Base-by-base conservation (phyloP, 2,329 filamentous ascomycete species). In the Thielaviopsis musarum region DNA sequence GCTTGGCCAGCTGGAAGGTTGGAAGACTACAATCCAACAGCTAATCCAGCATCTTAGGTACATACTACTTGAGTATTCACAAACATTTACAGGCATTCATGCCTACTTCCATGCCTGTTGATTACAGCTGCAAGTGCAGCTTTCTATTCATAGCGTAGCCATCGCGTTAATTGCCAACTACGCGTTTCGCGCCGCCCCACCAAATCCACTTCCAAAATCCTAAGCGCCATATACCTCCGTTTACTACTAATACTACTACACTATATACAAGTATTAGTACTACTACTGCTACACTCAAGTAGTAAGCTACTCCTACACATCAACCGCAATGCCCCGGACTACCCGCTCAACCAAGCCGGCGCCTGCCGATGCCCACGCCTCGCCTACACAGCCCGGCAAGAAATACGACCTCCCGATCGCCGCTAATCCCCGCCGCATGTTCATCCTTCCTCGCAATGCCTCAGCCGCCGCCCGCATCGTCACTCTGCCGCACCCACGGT, bases 391-490 rank as follows among this genome's bases (percentile, higher is more conserved):
- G 3, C 72, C 74, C 2, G 28, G 28, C 51, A 61, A 59, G 10
- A 72, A 70, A 64, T 74, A 77, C 65, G 65, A 66, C 2, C 67
- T 81, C 19, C 63, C 73, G 4, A 69, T 70, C 54, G 67, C 69
- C 12, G 64, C 69, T 24, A 77, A 73, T 49, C 72, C 78, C 10
- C 75, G 77, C 2, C 77, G 75, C 58, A 68, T 86, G 54, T 82
- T 86, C 67, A 75, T 86, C 60, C 70, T 86, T 5, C 83, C 83
- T 15, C 74, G 73, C n/a, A 71, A 73, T 62, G 75, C 78, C 15
- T 75, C 73, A 0, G 61, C 73, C n/a, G 73, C 77, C 3, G 77
- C 82, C 22, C 77, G 77, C 58, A 78, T 86, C 58, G 72, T 84
- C 57, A 78, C 77, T 1, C 73, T 87, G 45, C 76, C 78, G 21